These are phyloP conservation scores for Ophiostoma quercus DNA, from an alignment of 2,329 filamentous ascomycete species.

Conservation along the genomic window DNA sequence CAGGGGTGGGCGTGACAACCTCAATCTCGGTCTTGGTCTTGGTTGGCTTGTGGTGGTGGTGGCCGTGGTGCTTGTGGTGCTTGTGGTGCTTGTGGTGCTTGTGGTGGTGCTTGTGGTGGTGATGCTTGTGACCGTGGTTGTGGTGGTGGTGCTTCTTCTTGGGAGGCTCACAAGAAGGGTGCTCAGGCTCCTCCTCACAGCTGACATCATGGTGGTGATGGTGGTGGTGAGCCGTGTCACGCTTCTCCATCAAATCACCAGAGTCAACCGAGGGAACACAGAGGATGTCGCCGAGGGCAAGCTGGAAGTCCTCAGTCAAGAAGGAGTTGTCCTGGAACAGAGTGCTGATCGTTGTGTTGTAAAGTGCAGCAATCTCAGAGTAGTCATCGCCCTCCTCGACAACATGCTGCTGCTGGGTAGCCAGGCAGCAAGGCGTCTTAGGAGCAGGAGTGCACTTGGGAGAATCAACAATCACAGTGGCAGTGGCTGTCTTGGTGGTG, in stretches of 20 bases:
- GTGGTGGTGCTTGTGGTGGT: slow-evolving; percentile 16
- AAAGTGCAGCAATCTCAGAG: slow-evolving; percentile 15
- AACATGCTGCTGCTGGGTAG: slow-evolving; percentile 16
- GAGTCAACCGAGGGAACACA: slow-evolving; percentile 18
- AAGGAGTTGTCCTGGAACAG: slow-evolving; percentile 21
- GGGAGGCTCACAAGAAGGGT: slow-evolving; percentile 6
- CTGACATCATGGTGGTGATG: slow-evolving; percentile 12
- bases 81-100: slow-evolving; percentile 13
- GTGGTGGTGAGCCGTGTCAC: slow-evolving; percentile 21
- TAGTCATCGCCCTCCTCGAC: slow-evolving; percentile 21
- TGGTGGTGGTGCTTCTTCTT: slow-evolving; percentile 18
- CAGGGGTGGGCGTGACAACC: neutral
- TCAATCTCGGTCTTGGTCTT: slow-evolving; percentile 10
- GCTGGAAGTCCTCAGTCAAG: slow-evolving; percentile 18
- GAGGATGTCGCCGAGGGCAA: slow-evolving; percentile 18
- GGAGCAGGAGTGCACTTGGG: slow-evolving; percentile 8
- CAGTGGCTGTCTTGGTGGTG: slow-evolving; percentile 21
- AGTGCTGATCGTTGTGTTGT: slow-evolving; percentile 22
- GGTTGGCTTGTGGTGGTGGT: slow-evolving; percentile 14
- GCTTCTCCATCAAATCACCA: slow-evolving; percentile 7
- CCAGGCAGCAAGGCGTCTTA: slow-evolving; percentile 14
- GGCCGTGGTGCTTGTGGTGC: slow-evolving; percentile 11
- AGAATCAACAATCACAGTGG: slow-evolving; percentile 4
- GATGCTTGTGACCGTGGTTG: slow-evolving; percentile 14
- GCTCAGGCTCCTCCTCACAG: slow-evolving; percentile 13